These are phyloP conservation scores for Gnaphalium uliginosum DNA, from an alignment of 129 eudicot species.

Conservation along the genomic window DNA sequence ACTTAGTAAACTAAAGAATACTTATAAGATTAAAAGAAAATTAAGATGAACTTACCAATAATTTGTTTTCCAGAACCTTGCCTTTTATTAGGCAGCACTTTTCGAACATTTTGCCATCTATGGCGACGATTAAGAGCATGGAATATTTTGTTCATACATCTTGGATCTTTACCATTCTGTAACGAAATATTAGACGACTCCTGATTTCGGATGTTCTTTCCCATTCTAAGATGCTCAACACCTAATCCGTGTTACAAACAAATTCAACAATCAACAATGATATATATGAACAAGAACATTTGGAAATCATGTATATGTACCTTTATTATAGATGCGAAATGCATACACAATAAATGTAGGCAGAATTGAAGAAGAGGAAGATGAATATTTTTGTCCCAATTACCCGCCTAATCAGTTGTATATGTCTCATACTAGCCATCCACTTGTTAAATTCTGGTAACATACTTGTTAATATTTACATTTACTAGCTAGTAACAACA, in stretches of 20 bases:
- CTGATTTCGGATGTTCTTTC: constrained; percentile 37
- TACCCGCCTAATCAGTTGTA: neutral
- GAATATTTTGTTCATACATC: constrained; percentile 49
- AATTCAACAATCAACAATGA: neutral
- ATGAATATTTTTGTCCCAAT: neutral
- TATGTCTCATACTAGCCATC: neutral
- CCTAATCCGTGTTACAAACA: constrained; percentile 11
- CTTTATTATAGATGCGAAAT: neutral
- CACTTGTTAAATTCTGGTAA: neutral
- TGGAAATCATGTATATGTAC: neutral
- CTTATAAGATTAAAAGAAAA: neutral
- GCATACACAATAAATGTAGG: neutral
- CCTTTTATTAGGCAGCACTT: constrained; percentile 50
- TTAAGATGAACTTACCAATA: constrained; percentile 34
- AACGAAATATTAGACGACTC: constrained; percentile 30
- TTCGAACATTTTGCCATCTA: constrained; percentile 57
- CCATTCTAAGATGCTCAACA: constrained; percentile 30
- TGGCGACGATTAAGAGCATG: constrained; percentile 49
- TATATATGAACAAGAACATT: neutral
- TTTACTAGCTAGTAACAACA: neutral
- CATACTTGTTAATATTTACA: neutral
- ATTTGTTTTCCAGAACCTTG: constrained; percentile 41
- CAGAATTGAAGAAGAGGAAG: neutral
- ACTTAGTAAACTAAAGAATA: neutral
- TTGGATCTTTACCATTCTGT: constrained; percentile 32